Base-by-base conservation (phyloP, 805 yeast species). In the Blastobotrys mokoenaii region DNA sequence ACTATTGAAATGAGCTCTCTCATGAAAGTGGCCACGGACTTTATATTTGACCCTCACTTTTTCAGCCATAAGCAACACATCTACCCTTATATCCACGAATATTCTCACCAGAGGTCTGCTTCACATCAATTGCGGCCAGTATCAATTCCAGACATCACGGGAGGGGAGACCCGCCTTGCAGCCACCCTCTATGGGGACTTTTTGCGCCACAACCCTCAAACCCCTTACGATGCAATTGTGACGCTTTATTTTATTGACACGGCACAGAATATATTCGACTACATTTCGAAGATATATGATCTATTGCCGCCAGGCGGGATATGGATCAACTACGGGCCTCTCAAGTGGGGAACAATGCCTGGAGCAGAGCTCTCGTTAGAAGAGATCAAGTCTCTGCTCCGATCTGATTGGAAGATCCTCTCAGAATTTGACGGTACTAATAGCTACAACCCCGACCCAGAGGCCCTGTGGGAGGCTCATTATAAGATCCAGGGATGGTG, bases 281-380 rank as follows among this genome's bases (percentile, higher is more conserved):
- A 89, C 61, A 62, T 90, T 45, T 83, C 82, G 43, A 64, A 81
- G 0, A 78, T 89, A 32, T 73, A 74, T 44, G 52, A 60, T 5
- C 55, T 81, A 32, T 62, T 69, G 6, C 67, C 66, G 12, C 73
- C 72, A 3, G 64, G 63, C 17, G 80, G 84, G 0, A 70, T 73
- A 37, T 90, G 97, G 97, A 78, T 89, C 50, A 90, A 90, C 59
- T 70, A 79, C 10, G 97, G 97, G 0, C 97, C 97, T 0, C 68
- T 90, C 48, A 86, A 89, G 62, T 90, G 90, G 68, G 97, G 97
- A 0, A 78, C 87, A 2, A 88, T 44, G 80, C 96, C 40, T 70
- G 74, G 59, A 77, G 81, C 27, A 3, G 96, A 89, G 60, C 66
- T 87, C 27, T 80, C 79, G 34, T 67, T 75, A 11, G 81, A 82